Evolutionary conservation across 1,284 basidiomycete genomes (phyloP).

Genomic region (Melanopsichium pennsylvanicum): DNA sequence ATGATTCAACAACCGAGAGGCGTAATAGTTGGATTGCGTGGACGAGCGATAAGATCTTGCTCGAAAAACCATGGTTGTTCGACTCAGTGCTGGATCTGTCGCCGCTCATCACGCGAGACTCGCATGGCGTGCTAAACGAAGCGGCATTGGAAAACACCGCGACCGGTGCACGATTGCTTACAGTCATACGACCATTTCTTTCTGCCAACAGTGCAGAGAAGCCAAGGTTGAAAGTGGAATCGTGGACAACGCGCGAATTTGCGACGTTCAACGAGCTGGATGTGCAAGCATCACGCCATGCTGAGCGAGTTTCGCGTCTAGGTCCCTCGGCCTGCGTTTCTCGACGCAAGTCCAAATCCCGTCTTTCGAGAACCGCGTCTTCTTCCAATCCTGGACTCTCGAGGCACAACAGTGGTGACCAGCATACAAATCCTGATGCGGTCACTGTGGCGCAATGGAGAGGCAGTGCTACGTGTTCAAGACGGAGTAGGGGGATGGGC

Average conservation of each 20-base stretch:
- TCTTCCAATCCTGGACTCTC: too few relatives aligned
- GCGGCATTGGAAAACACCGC: conserved; percentile 14
- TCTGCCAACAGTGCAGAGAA: too few relatives aligned
- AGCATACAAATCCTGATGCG: conserved; percentile 7
- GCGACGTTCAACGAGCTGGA: conserved; percentile 52
- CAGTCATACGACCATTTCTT: conserved; percentile 6
- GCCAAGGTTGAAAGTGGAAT: conserved; percentile 29
- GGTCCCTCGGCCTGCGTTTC: conserved; percentile 20
- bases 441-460: conserved; percentile 35
- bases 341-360: conserved; percentile 19
- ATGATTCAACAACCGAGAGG: neutral
- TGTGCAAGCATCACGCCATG: conserved; percentile 37
- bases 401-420: too few relatives aligned
- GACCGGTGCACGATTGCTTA: conserved; percentile 14
- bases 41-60: conserved; percentile 55
- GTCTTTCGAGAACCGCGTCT: too few relatives aligned
- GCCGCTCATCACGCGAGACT: conserved; percentile 27
- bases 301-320: conserved; percentile 23
- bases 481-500: conserved; percentile 16
- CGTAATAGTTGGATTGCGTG: conserved; percentile 51
- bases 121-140: conserved; percentile 24
- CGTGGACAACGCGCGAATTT: conserved; percentile 56
- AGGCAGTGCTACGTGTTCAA: conserved; percentile 26
- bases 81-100: conserved; percentile 54
- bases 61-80: conserved; percentile 53